Conservation (phyloP, 228 moss, liverwort and hornwort species). For the Sphagnum fallax region DNA sequence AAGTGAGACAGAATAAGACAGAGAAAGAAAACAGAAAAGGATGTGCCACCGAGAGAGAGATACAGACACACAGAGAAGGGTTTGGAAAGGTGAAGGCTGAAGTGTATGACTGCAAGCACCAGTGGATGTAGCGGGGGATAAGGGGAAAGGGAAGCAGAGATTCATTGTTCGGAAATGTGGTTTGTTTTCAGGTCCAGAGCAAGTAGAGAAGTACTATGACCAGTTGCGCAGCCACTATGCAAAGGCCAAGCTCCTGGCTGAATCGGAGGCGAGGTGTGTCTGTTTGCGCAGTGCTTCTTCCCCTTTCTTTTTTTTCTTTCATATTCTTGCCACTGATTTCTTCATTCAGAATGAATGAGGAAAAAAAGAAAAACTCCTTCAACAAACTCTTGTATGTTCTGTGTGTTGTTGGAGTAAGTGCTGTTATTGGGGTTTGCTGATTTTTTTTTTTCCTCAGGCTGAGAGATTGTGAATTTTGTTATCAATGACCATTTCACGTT, state of each 20-base stretch:
- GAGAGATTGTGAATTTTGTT: background rate
- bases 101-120: too few relatives aligned
- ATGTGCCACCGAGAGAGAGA: background rate
- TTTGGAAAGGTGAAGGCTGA: too few relatives aligned
- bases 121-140: too few relatives aligned
- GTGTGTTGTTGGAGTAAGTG: background rate
- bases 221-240: constrained; percentile 46
- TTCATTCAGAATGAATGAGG: background rate
- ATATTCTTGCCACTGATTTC: too few relatives aligned
- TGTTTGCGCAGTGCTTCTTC: too few relatives aligned
- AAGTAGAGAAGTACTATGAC: constrained; percentile 44
- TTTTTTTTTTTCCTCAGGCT: background rate
- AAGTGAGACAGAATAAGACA: background rate
- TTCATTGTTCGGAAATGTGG: too few relatives aligned
- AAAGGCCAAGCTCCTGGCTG: constrained; percentile 62
- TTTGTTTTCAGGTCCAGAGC: constrained; percentile 24
- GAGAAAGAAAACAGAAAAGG: background rate
- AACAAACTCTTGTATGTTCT: background rate
- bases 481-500: too few relatives aligned
- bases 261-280: constrained; percentile 42
- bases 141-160: too few relatives aligned
- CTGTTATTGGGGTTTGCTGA: background rate
- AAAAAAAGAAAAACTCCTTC: background rate
- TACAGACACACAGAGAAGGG: too few relatives aligned
- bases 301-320: too few relatives aligned